Evolutionary conservation across 306 rosid species (phyloP), one percentile per base, ranked within the genome.

Genomic region (Lagenaria siceraria): DNA sequence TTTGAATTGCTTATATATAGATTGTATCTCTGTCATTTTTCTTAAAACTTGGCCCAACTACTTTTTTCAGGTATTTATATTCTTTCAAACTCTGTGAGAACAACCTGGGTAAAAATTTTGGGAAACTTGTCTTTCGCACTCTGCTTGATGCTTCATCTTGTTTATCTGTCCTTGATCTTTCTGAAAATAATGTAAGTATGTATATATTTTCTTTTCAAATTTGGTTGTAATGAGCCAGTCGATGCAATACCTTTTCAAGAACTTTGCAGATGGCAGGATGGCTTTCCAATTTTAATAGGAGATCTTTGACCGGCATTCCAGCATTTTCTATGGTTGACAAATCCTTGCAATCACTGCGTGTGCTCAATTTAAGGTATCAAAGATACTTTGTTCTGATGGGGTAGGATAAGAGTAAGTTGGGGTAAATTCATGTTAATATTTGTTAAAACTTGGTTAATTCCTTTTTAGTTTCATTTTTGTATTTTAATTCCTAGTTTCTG

Each of bases 201-300:
- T 40, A 56, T 52, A n/a, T 62, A 24, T 85, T 24, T 46, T 36
- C 77, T 77, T 56, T 71, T 77, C 66, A 7, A 24, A 18, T 54
- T 74, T 73, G 43, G 82, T 81, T 59, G 42, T 42, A 24, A 77
- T 51, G 75, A 74, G 70, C 74, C 78, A 83, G 79, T 78, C 69
- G 83, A 79, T 77, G 56, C 55, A 70, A 83, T 74, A 56, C 78
- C 82, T 76, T 49, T 27, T 70, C 17, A 56, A 62, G 76, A 62
- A 83, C 72, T 74, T 56, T 88, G 82, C 85, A 94, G 98, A 88
- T 95, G 77, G 68, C 90, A 54, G 98, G 97, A 72, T 95, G 97
- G 92, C 93, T 95, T 78, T 87, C 90, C 84, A 81, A 87, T 80
- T 87, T 85, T 81, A 86, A 63, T 77, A 55, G 49, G 80, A 85